Conservation (phyloP, 495 filamentous ascomycete genomes). For the Penicillium parvum region DNA sequence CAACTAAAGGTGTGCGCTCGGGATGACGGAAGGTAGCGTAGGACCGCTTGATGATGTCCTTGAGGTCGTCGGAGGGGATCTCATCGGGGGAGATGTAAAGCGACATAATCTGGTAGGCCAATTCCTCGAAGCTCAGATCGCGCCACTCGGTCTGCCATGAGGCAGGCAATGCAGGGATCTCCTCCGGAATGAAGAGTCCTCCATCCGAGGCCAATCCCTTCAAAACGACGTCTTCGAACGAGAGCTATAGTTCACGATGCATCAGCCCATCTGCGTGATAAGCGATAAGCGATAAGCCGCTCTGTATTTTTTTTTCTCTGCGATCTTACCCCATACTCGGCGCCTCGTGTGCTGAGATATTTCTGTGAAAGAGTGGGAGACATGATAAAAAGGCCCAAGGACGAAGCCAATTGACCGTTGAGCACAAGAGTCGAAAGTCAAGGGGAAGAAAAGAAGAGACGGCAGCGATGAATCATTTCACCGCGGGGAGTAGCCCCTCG, state of each 20-base stretch:
- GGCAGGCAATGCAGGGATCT: conserved; percentile 55
- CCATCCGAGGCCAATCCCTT: conserved; percentile 87
- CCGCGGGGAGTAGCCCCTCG: conserved; percentile 1
- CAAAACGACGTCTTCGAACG: conserved; percentile 86
- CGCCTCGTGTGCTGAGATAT: conserved; percentile 78
- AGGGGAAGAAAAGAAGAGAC: conserved; percentile 1
- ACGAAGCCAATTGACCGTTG: conserved; percentile 6
- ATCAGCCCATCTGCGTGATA: background rate
- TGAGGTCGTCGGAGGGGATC: conserved; percentile 75
- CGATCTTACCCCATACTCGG: conserved; percentile 72
- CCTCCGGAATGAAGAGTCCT: conserved; percentile 85
- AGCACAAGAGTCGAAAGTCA: background rate
- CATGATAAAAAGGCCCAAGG: conserved; percentile 3
- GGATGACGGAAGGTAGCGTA: conserved; percentile 82
- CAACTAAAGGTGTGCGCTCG: conserved; percentile 67
- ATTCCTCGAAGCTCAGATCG: conserved; percentile 73
- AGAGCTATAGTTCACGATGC: conserved; percentile 51
- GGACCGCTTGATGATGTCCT: conserved; percentile 68
- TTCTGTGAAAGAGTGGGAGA: conserved; percentile 53
- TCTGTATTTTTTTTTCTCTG: background rate
- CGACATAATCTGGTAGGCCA: conserved; percentile 57
- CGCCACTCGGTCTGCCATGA: conserved; percentile 55
- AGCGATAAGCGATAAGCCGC: background rate
- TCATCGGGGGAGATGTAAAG: conserved; percentile 68
- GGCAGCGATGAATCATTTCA: conserved; percentile 12